Evolutionary conservation across 78 protist genomes (phyloP).

Genomic region (Diacronema lutheri): DNA sequence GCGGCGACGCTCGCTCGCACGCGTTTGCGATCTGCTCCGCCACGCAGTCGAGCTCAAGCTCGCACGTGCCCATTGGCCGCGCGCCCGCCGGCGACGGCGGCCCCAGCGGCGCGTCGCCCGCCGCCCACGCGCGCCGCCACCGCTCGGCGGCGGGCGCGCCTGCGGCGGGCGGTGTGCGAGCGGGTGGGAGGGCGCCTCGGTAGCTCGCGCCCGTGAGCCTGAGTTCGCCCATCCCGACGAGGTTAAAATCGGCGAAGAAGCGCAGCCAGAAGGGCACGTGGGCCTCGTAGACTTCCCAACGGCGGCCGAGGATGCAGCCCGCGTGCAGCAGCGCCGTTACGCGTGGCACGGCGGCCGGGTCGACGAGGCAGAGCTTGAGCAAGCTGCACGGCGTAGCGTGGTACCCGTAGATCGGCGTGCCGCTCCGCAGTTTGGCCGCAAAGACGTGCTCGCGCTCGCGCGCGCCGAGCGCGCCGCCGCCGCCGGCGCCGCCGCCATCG

Average conservation of each 20-base stretch:
- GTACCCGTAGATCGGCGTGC: slow-evolving; percentile 84
- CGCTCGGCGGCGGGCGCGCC: not conserved
- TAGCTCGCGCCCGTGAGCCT: not conserved
- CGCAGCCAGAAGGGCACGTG: slow-evolving; percentile 80
- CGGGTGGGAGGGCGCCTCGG: not conserved
- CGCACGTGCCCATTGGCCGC: not conserved
- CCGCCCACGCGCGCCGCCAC: not conserved
- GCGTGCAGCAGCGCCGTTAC: slow-evolving; percentile 43
- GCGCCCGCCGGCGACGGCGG: not conserved
- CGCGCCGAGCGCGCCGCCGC: slow-evolving; percentile 4
- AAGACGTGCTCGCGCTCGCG: slow-evolving; percentile 33
- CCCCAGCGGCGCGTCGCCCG: no score
- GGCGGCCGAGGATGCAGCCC: slow-evolving; percentile 44
- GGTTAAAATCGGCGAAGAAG: slow-evolving; percentile 72
- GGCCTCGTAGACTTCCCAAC: slow-evolving; percentile 58
- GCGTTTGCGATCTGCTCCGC: not conserved
- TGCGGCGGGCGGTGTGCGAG: not conserved
- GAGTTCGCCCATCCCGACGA: slow-evolving; percentile 65
- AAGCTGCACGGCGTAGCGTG: not conserved
- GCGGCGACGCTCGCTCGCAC: not conserved
- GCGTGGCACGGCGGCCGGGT: slow-evolving; percentile 41
- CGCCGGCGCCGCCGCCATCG: not conserved
- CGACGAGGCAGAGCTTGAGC: not conserved
- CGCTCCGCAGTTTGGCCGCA: slow-evolving; percentile 41
- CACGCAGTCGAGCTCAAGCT: not conserved